phyloP scores from a whole-genome alignment of 2,329 filamentous ascomycete genomes.

The Cryphonectria japonica region DNA sequence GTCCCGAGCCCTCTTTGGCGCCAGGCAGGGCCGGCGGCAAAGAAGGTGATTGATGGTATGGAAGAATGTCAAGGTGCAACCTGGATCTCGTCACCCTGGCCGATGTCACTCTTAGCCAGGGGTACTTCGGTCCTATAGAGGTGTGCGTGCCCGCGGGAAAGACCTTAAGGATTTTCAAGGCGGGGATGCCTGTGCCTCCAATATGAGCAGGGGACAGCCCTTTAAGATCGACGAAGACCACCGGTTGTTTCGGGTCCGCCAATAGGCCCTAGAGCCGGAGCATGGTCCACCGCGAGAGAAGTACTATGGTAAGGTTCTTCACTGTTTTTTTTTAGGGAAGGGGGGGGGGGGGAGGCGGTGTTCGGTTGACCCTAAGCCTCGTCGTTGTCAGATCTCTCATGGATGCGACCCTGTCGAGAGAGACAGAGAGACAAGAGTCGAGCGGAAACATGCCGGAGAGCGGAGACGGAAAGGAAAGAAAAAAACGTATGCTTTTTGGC shows the following conservation, averaged over 20 bases:
- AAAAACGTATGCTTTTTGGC: neutral
- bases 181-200: neutral
- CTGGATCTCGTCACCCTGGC: neutral
- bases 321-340: no score
- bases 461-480: no score
- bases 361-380: neutral
- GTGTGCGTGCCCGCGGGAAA: slow-evolving; percentile 2
- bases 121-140: neutral
- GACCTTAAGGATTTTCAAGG: neutral
- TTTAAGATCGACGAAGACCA: neutral
- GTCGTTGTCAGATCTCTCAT: neutral
- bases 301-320: slow-evolving; percentile 5
- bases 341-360: no score
- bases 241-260: slow-evolving; percentile 15
- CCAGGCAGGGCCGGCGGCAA: slow-evolving; percentile 3
- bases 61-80: neutral
- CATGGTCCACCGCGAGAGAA: slow-evolving; percentile 17
- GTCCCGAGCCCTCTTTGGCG: neutral
- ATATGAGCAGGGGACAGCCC: slow-evolving; percentile 5
- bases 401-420: neutral
- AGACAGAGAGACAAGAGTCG: no score
- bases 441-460: neutral
- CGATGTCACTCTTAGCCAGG: slow-evolving; percentile 18
- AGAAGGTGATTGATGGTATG: slow-evolving; percentile 1
- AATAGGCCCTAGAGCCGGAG: slow-evolving; percentile 11